A percentile compares a stretch with the other conserved stretches of the same genome.
Conservation (phyloP, 768 basidiomycete genomes). For the Hemileccinum rubropunctum region DNA sequence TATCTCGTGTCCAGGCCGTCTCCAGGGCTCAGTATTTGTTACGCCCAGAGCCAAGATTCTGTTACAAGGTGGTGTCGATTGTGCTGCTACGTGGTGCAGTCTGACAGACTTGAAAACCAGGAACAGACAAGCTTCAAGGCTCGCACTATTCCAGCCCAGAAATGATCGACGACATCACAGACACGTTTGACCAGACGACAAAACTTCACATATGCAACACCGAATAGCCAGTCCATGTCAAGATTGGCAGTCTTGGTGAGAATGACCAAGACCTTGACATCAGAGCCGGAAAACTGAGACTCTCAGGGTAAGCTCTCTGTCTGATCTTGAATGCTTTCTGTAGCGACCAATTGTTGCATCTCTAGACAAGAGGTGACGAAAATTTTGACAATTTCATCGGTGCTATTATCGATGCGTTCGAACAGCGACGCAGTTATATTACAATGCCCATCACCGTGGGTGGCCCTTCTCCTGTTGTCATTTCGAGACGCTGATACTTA, state of each 20-base stretch:
- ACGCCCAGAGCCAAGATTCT: conserved; percentile 30
- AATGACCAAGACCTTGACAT: conserved; percentile 32
- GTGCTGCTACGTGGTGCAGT: too few species aligned
- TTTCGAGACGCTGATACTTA: neutral
- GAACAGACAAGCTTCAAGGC: conserved; percentile 24
- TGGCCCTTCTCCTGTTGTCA: neutral
- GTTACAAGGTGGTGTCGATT: conserved; percentile 11
- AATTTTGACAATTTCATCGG: conserved; percentile 40
- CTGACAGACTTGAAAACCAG: neutral
- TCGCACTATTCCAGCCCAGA: conserved; percentile 28
- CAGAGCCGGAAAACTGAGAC: conserved; percentile 31
- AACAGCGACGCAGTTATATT: conserved; percentile 22
- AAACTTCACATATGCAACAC: conserved; percentile 38
- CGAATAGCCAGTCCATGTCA: conserved; percentile 34
- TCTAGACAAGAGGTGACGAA: conserved; percentile 33
- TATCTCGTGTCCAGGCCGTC: conserved; percentile 27
- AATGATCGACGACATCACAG: conserved; percentile 30
- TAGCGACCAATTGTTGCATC: neutral
- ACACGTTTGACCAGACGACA: conserved; percentile 34
- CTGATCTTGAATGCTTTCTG: neutral
- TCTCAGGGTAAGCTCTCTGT: conserved; percentile 28
- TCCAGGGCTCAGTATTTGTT: conserved; percentile 39
- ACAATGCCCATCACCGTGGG: conserved; percentile 29
- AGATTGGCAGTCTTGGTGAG: conserved; percentile 37
- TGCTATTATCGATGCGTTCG: conserved; percentile 31